A percentile compares a stretch with the other conserved stretches of the same genome.
Evolutionary conservation across 148 eudicot species (phyloP).

Genomic region (Nepenthes mirabilis): DNA sequence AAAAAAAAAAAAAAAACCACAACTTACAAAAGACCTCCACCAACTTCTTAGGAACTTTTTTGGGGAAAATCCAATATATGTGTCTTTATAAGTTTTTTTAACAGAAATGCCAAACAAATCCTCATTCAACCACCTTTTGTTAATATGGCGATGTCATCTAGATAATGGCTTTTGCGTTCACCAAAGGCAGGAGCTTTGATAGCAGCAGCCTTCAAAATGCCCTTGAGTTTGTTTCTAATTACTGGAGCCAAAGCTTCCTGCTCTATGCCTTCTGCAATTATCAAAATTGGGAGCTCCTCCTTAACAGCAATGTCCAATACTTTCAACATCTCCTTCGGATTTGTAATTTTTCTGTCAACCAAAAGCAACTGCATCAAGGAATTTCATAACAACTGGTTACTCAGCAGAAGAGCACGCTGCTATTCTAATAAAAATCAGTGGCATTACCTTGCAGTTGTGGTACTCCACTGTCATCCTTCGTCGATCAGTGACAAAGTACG

Average conservation of each 20-base stretch:
- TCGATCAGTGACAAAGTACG: conserved; percentile 71
- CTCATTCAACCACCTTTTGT: conserved; percentile 42
- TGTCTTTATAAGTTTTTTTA: no score
- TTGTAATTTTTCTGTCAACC: conserved; percentile 68
- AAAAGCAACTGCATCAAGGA: conserved; percentile 59
- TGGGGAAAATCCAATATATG: no score
- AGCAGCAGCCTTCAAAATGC: conserved; percentile 70
- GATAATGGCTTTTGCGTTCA: conserved; percentile 71
- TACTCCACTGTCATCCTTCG: conserved; percentile 50
- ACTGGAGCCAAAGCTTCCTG: conserved; percentile 78
- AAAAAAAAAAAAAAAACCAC: no score
- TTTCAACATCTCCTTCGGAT: conserved; percentile 67
- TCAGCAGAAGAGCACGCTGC: conserved; percentile 3
- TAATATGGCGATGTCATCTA: conserved; percentile 78
- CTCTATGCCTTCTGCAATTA: conserved; percentile 81
- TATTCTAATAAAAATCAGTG: background rate
- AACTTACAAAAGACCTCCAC: no score
- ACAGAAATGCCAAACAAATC: no score
- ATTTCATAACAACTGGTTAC: conserved; percentile 10
- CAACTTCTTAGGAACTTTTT: no score
- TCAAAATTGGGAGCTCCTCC: conserved; percentile 56
- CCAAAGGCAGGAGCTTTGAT: conserved; percentile 87
- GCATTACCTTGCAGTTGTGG: conserved; percentile 70
- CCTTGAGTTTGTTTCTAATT: conserved; percentile 71
- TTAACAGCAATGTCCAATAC: conserved; percentile 63